A percentile compares a stretch with the other conserved stretches of the same genome.
These are phyloP conservation scores for Ophiobolus disseminans DNA, from an alignment of 2,329 filamentous ascomycete genomes.

Conservation along the genomic window DNA sequence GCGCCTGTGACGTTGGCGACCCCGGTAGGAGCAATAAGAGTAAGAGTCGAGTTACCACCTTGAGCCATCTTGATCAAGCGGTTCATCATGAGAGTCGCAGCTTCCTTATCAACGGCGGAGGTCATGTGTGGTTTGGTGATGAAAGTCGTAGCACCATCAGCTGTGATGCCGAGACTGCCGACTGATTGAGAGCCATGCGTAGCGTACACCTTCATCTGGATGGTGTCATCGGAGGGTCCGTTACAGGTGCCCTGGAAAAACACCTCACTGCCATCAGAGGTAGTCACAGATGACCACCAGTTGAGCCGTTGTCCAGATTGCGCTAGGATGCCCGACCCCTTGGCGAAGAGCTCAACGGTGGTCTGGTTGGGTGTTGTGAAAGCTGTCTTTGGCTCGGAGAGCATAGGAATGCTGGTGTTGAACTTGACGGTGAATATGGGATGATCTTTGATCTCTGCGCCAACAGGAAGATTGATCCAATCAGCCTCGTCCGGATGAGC, in stretches of 20 bases:
- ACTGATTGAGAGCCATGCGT: slow-evolving; percentile 68
- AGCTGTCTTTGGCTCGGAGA: slow-evolving; percentile 26
- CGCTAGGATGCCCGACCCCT: slow-evolving; percentile 51
- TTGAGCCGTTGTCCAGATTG: slow-evolving; percentile 58
- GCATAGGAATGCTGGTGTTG: slow-evolving; percentile 30
- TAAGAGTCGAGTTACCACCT: slow-evolving; percentile 36
- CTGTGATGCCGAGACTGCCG: slow-evolving; percentile 59
- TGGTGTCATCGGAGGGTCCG: slow-evolving; percentile 43
- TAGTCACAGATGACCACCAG: slow-evolving; percentile 57
- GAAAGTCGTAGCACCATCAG: slow-evolving; percentile 51
- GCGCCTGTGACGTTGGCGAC: slow-evolving; percentile 51
- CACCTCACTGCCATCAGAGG: slow-evolving; percentile 48
- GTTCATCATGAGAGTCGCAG: slow-evolving; percentile 55
- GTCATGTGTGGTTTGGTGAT: slow-evolving; percentile 60
- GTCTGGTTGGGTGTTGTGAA: slow-evolving; percentile 40
- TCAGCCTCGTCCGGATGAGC: slow-evolving; percentile 52
- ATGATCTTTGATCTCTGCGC: slow-evolving; percentile 52
- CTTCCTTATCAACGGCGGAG: slow-evolving; percentile 52
- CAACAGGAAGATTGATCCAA: slow-evolving; percentile 60
- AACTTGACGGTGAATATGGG: slow-evolving; percentile 47
- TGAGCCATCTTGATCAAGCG: slow-evolving; percentile 50
- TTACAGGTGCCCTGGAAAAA: slow-evolving; percentile 57
- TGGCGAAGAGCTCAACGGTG: slow-evolving; percentile 41
- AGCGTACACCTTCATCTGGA: slow-evolving; percentile 60
- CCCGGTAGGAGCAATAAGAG: slow-evolving; percentile 44